Evolutionary conservation across 768 basidiomycete species (phyloP), one percentile per base, ranked within the genome.

Genomic region (Hypholoma fasciculare): DNA sequence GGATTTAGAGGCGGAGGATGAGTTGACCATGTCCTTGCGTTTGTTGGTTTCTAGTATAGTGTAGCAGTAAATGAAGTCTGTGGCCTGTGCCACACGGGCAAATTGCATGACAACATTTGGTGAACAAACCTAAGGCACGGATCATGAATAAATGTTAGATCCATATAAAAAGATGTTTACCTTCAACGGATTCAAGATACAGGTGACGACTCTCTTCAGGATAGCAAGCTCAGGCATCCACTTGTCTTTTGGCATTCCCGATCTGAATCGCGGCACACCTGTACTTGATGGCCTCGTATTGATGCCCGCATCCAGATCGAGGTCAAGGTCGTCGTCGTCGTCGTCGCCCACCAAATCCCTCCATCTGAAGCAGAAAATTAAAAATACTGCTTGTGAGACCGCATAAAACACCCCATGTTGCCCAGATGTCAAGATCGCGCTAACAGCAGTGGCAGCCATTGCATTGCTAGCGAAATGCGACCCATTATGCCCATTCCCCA

Each of bases 311-410:
- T 56, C 58, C 17, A 62, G 36, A 7, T 63, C 61, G 17, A 51
- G 47, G 23, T 60, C 61, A 14, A 67, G 51, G 54, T 71, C 65
- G 38, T 80, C 83, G 20, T 76, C 79, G 5, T 87, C 89, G 13
- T 82, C 83, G 44, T 75, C 76, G 19, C 81, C 82, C 50, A 85
- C 70, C 37, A 98, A 74, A 62, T 98, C 97, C 59, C 92, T 77
- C 96, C 96, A 98, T 11, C 97, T 80, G 74, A 98, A 99, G 72
- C 97, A 98, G 72, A 99, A 99, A 61, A 99, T 94, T 61, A 98
- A 81, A 69, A 99, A 96, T 9, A 95, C 85, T 0, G 96, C 89
- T 67, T 98, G 97, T 0, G 87, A 76, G 34, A 96, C 89, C 2
- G 96, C 94, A 69, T 98, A 98, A 69, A 98, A 98, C 17, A 96